A percentile compares a stretch with the other conserved stretches of the same genome.
phyloP scores from a whole-genome alignment of 2,329 filamentous ascomycete genomes.

The Dactylellina cionopaga region DNA sequence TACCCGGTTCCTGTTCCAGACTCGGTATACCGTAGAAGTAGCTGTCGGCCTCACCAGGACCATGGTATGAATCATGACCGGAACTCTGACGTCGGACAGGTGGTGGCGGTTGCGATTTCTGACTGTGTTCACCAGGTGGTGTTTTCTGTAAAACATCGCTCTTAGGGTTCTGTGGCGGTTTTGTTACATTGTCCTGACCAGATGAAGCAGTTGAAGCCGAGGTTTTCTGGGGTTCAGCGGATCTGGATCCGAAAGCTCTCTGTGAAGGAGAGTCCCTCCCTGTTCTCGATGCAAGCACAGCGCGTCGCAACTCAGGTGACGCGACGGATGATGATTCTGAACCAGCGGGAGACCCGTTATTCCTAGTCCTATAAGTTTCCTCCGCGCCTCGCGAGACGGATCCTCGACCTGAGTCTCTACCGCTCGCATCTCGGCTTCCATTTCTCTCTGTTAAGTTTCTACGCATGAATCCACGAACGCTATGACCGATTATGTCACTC shows the following conservation, averaged over 20 bases:
- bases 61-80: constrained; percentile 35
- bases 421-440: constrained; percentile 2
- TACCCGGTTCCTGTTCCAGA: constrained; percentile 32
- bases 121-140: constrained; percentile 3
- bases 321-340: constrained; percentile 31
- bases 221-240: constrained; percentile 21
- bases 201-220: constrained; percentile 3
- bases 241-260: constrained; percentile 26
- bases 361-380: constrained; percentile 20
- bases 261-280: constrained; percentile 40
- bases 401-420: constrained; percentile 9
- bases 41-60: constrained; percentile 31
- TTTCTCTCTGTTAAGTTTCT: constrained; percentile 35
- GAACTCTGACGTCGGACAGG: constrained; percentile 34
- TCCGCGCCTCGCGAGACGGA: constrained; percentile 19
- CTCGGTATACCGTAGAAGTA: constrained; percentile 34
- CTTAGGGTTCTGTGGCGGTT: constrained; percentile 4
- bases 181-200: not conserved
- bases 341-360: constrained; percentile 38
- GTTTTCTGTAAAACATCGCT: constrained; percentile 3
- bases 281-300: constrained; percentile 14
- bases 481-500: constrained; percentile 45
- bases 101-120: constrained; percentile 20
- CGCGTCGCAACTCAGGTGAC: constrained; percentile 34
- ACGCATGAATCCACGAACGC: constrained; percentile 40